Conservation (phyloP, 2,329 filamentous ascomycete species). For the Alternaria gansuensis region DNA sequence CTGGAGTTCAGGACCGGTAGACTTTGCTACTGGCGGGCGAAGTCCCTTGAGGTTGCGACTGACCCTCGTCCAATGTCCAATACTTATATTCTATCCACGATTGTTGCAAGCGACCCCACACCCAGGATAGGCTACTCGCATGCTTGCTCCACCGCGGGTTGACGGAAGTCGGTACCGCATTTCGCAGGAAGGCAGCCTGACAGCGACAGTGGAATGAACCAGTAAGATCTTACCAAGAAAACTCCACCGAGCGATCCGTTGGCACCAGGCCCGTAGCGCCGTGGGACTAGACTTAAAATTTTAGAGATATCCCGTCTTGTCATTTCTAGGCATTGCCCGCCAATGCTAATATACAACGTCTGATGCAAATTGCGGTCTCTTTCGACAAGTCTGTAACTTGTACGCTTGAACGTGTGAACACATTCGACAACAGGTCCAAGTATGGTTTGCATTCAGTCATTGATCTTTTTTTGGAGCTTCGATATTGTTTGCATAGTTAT, state of each 20-base stretch:
- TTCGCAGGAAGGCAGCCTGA: conserved; percentile 26
- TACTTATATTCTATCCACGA: conserved; percentile 31
- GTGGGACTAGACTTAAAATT: conserved; percentile 27
- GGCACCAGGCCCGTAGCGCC: conserved; percentile 37
- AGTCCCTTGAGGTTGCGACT: conserved; percentile 25
- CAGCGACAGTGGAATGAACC: conserved; percentile 22
- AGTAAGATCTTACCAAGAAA: conserved; percentile 28
- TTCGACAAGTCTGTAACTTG: conserved; percentile 26
- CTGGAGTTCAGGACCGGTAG: conserved; percentile 6
- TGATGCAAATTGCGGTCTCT: conserved; percentile 24
- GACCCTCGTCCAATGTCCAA: conserved; percentile 21
- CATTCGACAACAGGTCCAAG: conserved; percentile 18
- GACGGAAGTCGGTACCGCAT: conserved; percentile 30
- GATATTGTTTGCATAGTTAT: not conserved
- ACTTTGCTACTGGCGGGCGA: conserved; percentile 25
- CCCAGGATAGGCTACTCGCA: not conserved
- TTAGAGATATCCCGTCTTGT: conserved; percentile 18
- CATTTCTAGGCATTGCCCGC: conserved; percentile 15
- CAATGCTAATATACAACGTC: conserved; percentile 24
- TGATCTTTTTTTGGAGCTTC: conserved; percentile 9
- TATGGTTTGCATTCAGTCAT: conserved; percentile 7
- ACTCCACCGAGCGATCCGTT: conserved; percentile 31
- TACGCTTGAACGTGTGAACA: conserved; percentile 15
- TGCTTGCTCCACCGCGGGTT: conserved; percentile 14
- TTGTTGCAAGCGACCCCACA: conserved; percentile 11